Conservation (phyloP, 1,284 basidiomycete genomes). For the Rhizoctonia solani region DNA sequence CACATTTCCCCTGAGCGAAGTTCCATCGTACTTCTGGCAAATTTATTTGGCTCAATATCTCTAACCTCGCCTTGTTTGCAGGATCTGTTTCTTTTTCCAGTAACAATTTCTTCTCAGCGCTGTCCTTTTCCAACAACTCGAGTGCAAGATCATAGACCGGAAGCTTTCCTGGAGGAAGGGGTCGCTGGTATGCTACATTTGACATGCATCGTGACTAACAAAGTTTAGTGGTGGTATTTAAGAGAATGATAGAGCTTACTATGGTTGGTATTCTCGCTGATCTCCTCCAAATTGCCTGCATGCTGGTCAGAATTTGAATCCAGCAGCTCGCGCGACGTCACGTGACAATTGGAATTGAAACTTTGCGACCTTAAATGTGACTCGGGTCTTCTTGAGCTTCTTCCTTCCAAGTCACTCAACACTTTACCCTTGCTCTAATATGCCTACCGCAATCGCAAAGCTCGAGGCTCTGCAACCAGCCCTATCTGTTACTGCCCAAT, state of each 20-base stretch:
- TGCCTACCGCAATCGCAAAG: constrained; percentile 8
- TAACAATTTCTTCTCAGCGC: constrained; percentile 51
- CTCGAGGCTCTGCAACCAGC: constrained; percentile 5
- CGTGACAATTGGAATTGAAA: constrained; percentile 12
- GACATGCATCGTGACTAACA: constrained; percentile 18
- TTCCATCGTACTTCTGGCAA: constrained; percentile 77
- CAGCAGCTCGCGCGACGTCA: background rate
- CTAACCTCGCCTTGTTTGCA: constrained; percentile 54
- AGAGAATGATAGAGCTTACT: background rate
- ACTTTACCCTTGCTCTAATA: too few species aligned
- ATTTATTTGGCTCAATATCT: constrained; percentile 73
- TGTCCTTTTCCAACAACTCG: constrained; percentile 59
- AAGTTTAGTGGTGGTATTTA: background rate
- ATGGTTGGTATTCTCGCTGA: background rate
- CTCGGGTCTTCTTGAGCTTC: constrained; percentile 8
- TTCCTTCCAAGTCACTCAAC: background rate
- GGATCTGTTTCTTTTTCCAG: constrained; percentile 50
- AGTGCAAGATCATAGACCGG: constrained; percentile 86
- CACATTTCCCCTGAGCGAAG: constrained; percentile 75
- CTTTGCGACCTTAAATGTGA: background rate
- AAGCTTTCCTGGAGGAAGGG: constrained; percentile 66
- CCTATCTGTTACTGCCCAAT: constrained; percentile 1
- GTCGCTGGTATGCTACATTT: constrained; percentile 44
- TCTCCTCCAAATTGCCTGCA: constrained; percentile 7
- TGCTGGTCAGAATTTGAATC: background rate